Evolutionary conservation across 2,329 filamentous ascomycete species (phyloP).

Genomic region (Emergomyces pasteurianus): DNA sequence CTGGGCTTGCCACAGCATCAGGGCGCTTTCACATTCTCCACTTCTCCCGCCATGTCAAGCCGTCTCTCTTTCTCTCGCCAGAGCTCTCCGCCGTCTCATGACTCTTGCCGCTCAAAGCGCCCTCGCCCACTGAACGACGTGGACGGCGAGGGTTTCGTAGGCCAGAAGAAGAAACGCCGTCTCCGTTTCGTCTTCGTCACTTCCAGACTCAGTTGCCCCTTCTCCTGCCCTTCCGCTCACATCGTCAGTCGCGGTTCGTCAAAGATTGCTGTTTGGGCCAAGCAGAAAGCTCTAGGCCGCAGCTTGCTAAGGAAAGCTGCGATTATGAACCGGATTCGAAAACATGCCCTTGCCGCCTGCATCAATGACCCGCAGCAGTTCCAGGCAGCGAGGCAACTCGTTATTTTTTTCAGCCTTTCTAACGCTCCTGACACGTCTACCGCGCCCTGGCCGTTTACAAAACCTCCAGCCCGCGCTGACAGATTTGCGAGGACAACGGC

Average conservation of each 20-base stretch:
- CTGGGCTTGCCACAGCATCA: background rate
- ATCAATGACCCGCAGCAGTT: slow-evolving; percentile 11
- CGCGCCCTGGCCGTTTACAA: background rate
- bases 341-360: slow-evolving; percentile 11
- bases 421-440: background rate
- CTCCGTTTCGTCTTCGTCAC: slow-evolving; percentile 50
- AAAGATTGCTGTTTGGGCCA: slow-evolving; percentile 34
- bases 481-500: background rate
- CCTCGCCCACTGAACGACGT: slow-evolving; percentile 45
- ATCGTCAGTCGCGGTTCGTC: slow-evolving; percentile 47
- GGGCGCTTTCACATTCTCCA: slow-evolving; percentile 22
- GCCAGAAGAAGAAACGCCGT: slow-evolving; percentile 55
- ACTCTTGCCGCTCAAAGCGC: slow-evolving; percentile 26
- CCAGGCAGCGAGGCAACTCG: slow-evolving; percentile 9
- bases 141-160: slow-evolving; percentile 41
- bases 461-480: background rate
- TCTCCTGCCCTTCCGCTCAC: slow-evolving; percentile 56
- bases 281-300: slow-evolving; percentile 27
- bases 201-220: slow-evolving; percentile 57
- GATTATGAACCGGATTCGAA: slow-evolving; percentile 30
- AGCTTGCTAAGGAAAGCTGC: slow-evolving; percentile 32
- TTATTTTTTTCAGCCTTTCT: slow-evolving; percentile 6
- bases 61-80: slow-evolving; percentile 25
- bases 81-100: slow-evolving; percentile 6
- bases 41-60: slow-evolving; percentile 17